These are phyloP conservation scores for Neofusicoccum sp. DNA, from an alignment of 2,329 filamentous ascomycete genomes.

Conservation along the genomic window DNA sequence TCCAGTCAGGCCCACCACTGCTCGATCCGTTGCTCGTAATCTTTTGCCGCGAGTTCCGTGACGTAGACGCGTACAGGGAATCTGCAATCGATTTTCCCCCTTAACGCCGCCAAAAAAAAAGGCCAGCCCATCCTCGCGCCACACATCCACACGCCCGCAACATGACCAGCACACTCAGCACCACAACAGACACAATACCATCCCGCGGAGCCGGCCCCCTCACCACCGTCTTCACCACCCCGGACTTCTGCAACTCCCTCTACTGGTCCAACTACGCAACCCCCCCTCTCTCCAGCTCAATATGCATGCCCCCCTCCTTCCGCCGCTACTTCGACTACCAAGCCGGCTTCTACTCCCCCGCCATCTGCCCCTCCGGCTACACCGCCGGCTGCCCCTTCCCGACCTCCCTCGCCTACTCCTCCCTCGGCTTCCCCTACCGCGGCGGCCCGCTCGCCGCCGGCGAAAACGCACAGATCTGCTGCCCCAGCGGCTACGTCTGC, in stretches of 20 bases:
- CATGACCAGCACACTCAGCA: too few species aligned
- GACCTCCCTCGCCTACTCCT: not conserved
- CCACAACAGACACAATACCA: too few species aligned
- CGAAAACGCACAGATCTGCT: conserved; percentile 5
- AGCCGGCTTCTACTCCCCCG: not conserved
- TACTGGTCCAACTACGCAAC: not conserved
- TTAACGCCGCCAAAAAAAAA: too few species aligned
- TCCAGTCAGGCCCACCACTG: too few species aligned
- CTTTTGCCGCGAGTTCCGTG: too few species aligned
- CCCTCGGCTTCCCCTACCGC: too few species aligned
- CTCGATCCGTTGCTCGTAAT: too few species aligned
- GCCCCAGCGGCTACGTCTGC: not conserved
- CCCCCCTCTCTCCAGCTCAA: not conserved
- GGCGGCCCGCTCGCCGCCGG: not conserved
- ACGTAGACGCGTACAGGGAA: too few species aligned
- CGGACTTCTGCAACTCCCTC: not conserved
- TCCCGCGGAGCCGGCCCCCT: not conserved
- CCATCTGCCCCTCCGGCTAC: not conserved
- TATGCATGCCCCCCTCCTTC: conserved; percentile 1
- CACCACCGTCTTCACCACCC: not conserved
- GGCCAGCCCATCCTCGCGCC: too few species aligned
- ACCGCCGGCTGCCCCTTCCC: not conserved
- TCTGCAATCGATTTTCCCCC: too few species aligned
- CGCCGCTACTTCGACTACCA: not conserved
- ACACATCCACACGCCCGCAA: too few species aligned